Percentiles rank a stretch among this genome's conserved stretches.
Evolutionary conservation across 2,329 filamentous ascomycete species (phyloP).

Genomic region (Diplodia sapinea): DNA sequence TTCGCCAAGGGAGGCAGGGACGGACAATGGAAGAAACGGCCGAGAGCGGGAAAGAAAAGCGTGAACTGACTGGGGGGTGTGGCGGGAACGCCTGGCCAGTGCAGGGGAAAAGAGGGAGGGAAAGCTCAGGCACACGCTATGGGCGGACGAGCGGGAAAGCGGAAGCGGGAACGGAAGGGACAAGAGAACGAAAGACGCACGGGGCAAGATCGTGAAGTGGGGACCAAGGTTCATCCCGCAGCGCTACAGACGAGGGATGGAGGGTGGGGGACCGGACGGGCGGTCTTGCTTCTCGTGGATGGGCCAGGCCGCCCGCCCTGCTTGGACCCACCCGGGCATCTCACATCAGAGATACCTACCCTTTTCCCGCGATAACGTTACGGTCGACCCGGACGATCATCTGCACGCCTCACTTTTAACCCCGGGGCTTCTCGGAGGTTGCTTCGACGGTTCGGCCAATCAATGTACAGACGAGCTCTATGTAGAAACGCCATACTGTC

Average conservation of each 20-base stretch:
- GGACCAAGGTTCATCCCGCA: conserved; percentile 27
- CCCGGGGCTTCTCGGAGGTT: conserved; percentile 22
- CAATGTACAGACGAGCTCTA: conserved; percentile 4
- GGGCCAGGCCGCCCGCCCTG: background rate
- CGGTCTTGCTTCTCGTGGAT: background rate
- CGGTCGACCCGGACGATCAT: conserved; percentile 5
- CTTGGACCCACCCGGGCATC: conserved; percentile 8
- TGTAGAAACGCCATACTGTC: conserved; percentile 1
- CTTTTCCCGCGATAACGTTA: conserved; percentile 19
- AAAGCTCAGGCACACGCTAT: conserved; percentile 2
- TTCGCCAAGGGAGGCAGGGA: background rate
- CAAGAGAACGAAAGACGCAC: conserved; percentile 10
- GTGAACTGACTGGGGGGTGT: background rate
- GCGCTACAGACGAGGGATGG: background rate
- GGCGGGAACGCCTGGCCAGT: conserved; percentile 19
- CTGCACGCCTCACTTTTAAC: background rate
- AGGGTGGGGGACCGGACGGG: background rate
- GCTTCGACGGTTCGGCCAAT: background rate
- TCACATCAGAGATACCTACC: background rate
- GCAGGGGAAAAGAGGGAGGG: background rate
- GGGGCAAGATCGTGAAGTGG: conserved; percentile 31
- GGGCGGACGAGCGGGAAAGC: background rate
- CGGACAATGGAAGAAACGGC: background rate
- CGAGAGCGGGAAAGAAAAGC: background rate
- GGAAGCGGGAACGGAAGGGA: conserved; percentile 10